Conservation (phyloP, 441 rosid genomes). For the Adansonia gregorii region DNA sequence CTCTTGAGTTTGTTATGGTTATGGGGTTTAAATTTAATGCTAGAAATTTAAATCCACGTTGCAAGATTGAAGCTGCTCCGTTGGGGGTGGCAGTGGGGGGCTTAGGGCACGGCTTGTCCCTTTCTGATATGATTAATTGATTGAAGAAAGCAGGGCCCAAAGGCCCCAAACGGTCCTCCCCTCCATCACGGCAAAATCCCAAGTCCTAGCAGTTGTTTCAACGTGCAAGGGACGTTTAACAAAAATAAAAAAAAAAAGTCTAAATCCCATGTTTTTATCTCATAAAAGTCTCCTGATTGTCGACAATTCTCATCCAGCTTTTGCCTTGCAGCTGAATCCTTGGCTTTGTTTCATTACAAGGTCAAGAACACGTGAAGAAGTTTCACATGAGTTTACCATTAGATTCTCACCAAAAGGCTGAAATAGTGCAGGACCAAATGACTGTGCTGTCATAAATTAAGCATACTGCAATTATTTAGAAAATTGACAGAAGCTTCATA, state of each 20-base stretch:
- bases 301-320: background rate
- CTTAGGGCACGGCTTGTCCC: slow-evolving; percentile 5
- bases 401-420: background rate
- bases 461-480: background rate
- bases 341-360: background rate
- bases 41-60: background rate
- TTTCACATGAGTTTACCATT: background rate
- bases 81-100: background rate
- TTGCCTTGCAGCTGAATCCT: background rate
- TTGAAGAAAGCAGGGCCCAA: background rate
- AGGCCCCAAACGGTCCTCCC: background rate
- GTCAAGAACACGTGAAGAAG: background rate
- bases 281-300: background rate
- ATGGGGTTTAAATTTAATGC: too few relatives aligned
- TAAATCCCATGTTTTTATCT: background rate
- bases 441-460: slow-evolving; percentile 7
- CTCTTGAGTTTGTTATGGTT: too few relatives aligned
- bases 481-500: background rate
- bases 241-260: background rate
- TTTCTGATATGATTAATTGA: slow-evolving; percentile 9
- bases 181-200: background rate
- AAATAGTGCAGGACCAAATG: background rate
- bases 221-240: slow-evolving; percentile 3
- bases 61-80: background rate
- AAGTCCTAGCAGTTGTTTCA: background rate